Base-by-base conservation (phyloP, 495 filamentous ascomycete genomes). In the Neurospora tetraspora region DNA sequence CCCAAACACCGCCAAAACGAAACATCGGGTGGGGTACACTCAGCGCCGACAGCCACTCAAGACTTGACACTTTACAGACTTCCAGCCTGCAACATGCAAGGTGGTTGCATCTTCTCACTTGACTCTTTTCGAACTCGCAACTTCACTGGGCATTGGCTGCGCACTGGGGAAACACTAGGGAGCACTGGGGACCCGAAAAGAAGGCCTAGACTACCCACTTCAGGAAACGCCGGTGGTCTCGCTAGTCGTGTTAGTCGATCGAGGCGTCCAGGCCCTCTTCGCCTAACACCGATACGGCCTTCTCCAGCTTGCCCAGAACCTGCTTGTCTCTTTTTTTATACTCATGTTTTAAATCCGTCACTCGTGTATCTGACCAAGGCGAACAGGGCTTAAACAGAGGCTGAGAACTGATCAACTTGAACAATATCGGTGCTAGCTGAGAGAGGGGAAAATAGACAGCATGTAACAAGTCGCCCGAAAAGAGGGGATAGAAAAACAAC, bases 31-130 rank as follows among this genome's bases (percentile, higher is more conserved):
- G 77, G 78, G 76, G 77, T 65, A 65, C 70, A 71, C 71, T 70
- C 74, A 61, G 71, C 39, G 61, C 47, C 73, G 69, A 65, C 75
- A 77, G 72, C 78, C 78, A 80, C 72, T 80, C 78, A 80, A 78
- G 65, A 70, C 47, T 38, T 78, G 78, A 78, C 77, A 79, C 77
- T 79, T 77, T 75, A 79, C 72, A 76, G 71, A 76, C 73, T 70
- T 72, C 73, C 75, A n/a, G n/a, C n/a, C n/a, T n/a, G n/a, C n/a
- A n/a, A n/a, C n/a, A 71, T 80, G 78, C 78, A 77, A 69, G 75
- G 73, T 68, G 71, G 47, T 65, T 75, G 78, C 74, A 74, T 75
- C 71, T 72, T 74, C 69, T 74, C 53, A 65, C 53, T 65, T 70
- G 69, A 39, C 39, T 70, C 39, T 31, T 31, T 45, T 70, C 38